A percentile compares a stretch with the other conserved stretches of the same genome.
Evolutionary conservation across 1,284 basidiomycete genomes (phyloP).

Genomic region (Acaromyces ingoldii): DNA sequence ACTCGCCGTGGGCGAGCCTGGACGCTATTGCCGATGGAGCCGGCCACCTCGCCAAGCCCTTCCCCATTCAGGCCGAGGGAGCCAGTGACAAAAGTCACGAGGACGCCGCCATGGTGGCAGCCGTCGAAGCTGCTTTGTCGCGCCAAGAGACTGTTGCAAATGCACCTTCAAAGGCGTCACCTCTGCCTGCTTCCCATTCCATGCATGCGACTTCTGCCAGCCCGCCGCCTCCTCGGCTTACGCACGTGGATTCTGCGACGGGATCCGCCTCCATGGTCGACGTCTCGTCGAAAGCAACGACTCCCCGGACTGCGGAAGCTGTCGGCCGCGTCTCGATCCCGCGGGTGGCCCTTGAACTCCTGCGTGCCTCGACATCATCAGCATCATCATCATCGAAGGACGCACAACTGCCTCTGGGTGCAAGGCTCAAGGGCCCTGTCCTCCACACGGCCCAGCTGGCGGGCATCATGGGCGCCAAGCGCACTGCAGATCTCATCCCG

Average conservation of each 20-base stretch:
- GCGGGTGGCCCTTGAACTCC: conserved; percentile 61
- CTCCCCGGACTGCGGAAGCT: conserved; percentile 69
- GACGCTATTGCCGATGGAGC: conserved; percentile 30
- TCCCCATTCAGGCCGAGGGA: background rate
- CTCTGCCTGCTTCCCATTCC: too few relatives aligned
- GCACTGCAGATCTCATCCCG: conserved; percentile 64
- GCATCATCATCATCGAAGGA: background rate
- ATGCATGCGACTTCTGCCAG: too few relatives aligned
- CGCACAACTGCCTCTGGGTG: background rate
- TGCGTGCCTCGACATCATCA: background rate
- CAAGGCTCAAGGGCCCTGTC: conserved; percentile 53
- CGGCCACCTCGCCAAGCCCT: background rate
- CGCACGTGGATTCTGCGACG: conserved; percentile 64
- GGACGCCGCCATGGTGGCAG: too few relatives aligned
- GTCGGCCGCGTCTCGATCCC: conserved; percentile 70
- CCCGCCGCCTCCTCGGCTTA: conserved; percentile 48
- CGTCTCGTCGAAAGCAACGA: conserved; percentile 64
- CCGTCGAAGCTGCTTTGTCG: too few relatives aligned
- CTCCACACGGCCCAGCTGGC: conserved; percentile 70
- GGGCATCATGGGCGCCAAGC: conserved; percentile 79
- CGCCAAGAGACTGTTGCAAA: too few relatives aligned
- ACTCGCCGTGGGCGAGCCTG: conserved; percentile 34
- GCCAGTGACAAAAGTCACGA: background rate
- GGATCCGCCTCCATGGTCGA: conserved; percentile 77
- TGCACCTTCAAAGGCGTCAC: too few relatives aligned